Base-by-base conservation (phyloP, 129 eudicot genomes). In the Arctium lappa region DNA sequence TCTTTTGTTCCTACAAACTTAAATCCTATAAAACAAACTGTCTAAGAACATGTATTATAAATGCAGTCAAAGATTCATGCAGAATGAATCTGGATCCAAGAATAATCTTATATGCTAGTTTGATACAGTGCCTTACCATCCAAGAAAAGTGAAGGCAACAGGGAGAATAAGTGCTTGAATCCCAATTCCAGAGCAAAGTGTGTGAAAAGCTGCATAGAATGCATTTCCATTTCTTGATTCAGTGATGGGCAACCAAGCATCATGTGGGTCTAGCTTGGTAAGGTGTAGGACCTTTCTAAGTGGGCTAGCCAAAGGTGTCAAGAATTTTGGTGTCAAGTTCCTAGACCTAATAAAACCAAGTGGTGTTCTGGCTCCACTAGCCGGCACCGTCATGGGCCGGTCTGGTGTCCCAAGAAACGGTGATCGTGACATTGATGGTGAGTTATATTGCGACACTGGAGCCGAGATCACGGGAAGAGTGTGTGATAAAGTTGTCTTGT, bases 221-320 rank as follows among this genome's bases (percentile, higher is more conserved):
- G 88, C 81, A 66, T 87, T 89, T 13, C 92, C 92, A 50, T 89
- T 85, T 79, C 90, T 81, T 15, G 90, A 86, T 78, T 89, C 85
- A 18, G 92, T 86, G 50, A 89, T 89, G 2, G 92, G 92, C 13
- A 89, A 79, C 92, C 92, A 87, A 18, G 90, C 90, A 33, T 89
- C 92, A 81, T 74, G 82, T 32, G 92, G 86, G 56, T 89, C 92
- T 15, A 86, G 82, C 81, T 86, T 89, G 12, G 88, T 86, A 4
- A 89, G 77, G 9, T 63, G 69, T 40, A 89, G 46, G 6, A 84
- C 92, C 72, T 86, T 86, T 78, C 86, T 89, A 30, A 86, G 70
- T 11, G 92, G 92, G 79, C 88, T 89, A 30, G 84, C 92, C 74
- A 86, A 81, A 56, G 92, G 92, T 74, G 91, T 88, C 37, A 88